phyloP scores from a whole-genome alignment of 2,329 filamentous ascomycete genomes.

The Colletotrichum chlorophyti region DNA sequence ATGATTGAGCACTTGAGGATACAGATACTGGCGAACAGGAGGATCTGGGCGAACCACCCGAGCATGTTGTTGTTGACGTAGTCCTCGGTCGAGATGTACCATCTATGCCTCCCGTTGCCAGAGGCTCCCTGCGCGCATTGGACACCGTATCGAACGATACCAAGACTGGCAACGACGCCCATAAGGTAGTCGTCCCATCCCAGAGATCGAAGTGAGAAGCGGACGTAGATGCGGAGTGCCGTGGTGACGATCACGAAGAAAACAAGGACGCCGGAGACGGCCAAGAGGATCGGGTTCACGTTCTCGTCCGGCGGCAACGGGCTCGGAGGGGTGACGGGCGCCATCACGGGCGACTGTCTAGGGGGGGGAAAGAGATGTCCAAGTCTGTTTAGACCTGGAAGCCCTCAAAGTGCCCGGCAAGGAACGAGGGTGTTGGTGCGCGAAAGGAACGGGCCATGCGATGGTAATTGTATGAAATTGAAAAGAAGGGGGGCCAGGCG shows the following conservation, averaged over 20 bases:
- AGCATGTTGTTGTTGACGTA: constrained; percentile 45
- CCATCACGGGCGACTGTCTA: constrained; percentile 10
- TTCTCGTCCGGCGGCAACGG: constrained; percentile 47
- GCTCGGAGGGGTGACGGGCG: constrained; percentile 32
- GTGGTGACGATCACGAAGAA: constrained; percentile 40
- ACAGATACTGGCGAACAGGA: constrained; percentile 47
- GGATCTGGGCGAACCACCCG: constrained; percentile 47
- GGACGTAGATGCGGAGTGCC: constrained; percentile 39
- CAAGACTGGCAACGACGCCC: constrained; percentile 36
- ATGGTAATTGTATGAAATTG: constrained; percentile 14
- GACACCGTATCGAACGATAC: constrained; percentile 38
- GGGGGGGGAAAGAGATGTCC: too few species aligned
- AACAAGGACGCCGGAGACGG: constrained; percentile 40
- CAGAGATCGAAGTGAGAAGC: constrained; percentile 35
- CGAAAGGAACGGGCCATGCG: background rate
- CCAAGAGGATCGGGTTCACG: constrained; percentile 39
- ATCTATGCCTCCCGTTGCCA: constrained; percentile 47
- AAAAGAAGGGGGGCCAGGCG: background rate
- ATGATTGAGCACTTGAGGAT: constrained; percentile 50
- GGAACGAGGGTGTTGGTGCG: background rate
- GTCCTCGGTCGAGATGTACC: constrained; percentile 39
- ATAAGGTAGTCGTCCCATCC: constrained; percentile 48
- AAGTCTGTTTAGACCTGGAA: background rate
- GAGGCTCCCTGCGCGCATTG: constrained; percentile 40
- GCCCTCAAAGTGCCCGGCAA: background rate